Conservation (phyloP, 805 yeast genomes). For the Blastobotrys peoriensis region DNA sequence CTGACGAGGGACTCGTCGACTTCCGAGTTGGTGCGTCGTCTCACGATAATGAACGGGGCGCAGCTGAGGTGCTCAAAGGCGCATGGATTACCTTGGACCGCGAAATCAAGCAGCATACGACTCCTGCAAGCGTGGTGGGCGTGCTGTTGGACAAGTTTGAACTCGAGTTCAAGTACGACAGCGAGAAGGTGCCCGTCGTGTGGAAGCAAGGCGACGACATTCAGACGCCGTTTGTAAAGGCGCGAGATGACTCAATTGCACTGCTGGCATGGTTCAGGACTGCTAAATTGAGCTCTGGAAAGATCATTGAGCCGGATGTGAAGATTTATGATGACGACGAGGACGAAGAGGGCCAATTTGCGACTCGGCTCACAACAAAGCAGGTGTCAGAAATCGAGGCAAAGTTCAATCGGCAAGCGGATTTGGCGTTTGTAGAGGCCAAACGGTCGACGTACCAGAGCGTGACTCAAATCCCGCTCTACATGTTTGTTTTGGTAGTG, state of each 20-base stretch:
- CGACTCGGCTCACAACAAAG: conserved; percentile 49
- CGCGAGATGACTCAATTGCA: conserved; percentile 52
- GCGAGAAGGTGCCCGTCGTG: conserved; percentile 70
- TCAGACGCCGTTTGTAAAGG: conserved; percentile 54
- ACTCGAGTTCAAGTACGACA: conserved; percentile 75
- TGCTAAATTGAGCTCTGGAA: conserved; percentile 44
- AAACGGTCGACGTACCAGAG: conserved; percentile 78
- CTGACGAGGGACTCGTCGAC: conserved; percentile 35
- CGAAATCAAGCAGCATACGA: conserved; percentile 53
- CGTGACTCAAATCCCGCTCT: conserved; percentile 75
- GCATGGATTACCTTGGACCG: conserved; percentile 65
- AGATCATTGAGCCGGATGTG: conserved; percentile 55
- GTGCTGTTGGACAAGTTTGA: conserved; percentile 78
- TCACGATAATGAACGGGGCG: conserved; percentile 38
- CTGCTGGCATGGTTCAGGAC: conserved; percentile 54
- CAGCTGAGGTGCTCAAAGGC: conserved; percentile 40
- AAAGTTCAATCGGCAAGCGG: conserved; percentile 68
- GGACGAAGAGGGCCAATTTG: conserved; percentile 38
- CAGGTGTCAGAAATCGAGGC: conserved; percentile 52
- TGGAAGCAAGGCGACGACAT: conserved; percentile 74
- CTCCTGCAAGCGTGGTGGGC: conserved; percentile 58
- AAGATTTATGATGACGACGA: conserved; percentile 38
- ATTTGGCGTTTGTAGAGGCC: conserved; percentile 77
- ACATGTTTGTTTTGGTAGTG: conserved; percentile 64
- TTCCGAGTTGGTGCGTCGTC: conserved; percentile 58